These are phyloP conservation scores for Colletotrichum orbiculare DNA, from an alignment of 2,329 filamentous ascomycete genomes.

Conservation along the genomic window DNA sequence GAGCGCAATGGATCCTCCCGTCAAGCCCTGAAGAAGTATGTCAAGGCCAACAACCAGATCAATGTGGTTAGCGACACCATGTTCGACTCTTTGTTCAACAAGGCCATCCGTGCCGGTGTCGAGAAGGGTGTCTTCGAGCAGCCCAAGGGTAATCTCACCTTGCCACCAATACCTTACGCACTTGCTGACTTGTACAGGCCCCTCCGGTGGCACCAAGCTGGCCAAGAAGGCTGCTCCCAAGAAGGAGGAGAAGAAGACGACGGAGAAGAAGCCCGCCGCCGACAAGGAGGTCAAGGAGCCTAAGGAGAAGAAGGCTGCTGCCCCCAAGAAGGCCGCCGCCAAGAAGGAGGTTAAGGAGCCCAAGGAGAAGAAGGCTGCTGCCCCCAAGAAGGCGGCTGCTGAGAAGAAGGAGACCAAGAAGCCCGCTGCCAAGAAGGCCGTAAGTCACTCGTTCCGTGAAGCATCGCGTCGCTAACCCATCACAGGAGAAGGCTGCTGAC, in stretches of 20 bases:
- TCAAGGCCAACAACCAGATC: conserved; percentile 55
- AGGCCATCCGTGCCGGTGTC: conserved; percentile 82
- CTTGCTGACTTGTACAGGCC: conserved; percentile 60
- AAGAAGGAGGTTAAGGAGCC: conserved; percentile 53
- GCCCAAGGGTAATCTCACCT: conserved; percentile 79
- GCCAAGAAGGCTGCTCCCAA: conserved; percentile 68
- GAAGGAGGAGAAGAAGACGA: conserved; percentile 49
- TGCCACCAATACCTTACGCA: background rate
- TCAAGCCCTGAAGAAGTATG: conserved; percentile 69
- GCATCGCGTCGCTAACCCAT: conserved; percentile 42
- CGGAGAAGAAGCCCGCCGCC: conserved; percentile 47
- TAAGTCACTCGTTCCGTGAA: conserved; percentile 40
- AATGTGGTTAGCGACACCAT: conserved; percentile 57
- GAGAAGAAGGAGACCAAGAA: conserved; percentile 50
- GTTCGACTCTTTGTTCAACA: conserved; percentile 84
- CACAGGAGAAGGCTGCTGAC: conserved; percentile 63
- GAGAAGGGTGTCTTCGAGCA: conserved; percentile 89
- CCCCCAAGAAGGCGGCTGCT: conserved; percentile 39
- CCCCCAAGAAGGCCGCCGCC: conserved; percentile 57
- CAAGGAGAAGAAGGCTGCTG: conserved; percentile 45
- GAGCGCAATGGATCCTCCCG: conserved; percentile 72
- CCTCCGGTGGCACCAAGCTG: conserved; percentile 92
- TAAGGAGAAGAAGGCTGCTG: conserved; percentile 59
- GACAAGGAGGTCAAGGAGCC: conserved; percentile 47
- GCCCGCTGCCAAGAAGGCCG: conserved; percentile 46